Percentiles rank a stretch among this genome's conserved stretches.
Evolutionary conservation across 768 basidiomycete genomes (phyloP).

Genomic region (Mrakia blollopis): DNA sequence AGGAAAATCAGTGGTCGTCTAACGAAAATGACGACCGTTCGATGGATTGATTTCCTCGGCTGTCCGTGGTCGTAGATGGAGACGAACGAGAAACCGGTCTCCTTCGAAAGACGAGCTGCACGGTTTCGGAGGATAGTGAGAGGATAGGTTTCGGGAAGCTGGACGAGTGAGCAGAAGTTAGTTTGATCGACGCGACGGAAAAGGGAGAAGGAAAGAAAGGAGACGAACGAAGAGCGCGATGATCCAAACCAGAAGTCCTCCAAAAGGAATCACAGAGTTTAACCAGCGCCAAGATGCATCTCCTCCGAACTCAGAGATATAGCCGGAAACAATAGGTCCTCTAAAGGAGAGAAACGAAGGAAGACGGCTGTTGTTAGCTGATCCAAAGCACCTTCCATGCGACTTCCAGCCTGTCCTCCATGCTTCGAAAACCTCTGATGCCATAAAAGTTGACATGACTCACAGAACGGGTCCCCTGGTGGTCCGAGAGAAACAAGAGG

Average conservation of each 20-base stretch:
- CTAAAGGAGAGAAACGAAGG: too few species aligned
- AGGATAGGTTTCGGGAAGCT: neutral
- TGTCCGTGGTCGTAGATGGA: neutral
- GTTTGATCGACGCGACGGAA: neutral
- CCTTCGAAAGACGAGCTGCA: neutral
- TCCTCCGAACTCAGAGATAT: neutral
- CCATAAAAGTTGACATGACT: too few species aligned
- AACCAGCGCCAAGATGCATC: neutral
- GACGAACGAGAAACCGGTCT: neutral
- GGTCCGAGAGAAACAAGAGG: too few species aligned
- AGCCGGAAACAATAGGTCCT: neutral
- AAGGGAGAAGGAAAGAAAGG: neutral
- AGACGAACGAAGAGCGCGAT: neutral
- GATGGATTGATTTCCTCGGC: neutral
- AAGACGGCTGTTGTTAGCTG: too few species aligned
- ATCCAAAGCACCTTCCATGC: too few species aligned
- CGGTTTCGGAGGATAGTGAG: neutral
- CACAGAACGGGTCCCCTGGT: too few species aligned
- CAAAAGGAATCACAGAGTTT: neutral
- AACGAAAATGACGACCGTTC: neutral
- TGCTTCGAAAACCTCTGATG: too few species aligned
- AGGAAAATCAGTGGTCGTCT: neutral
- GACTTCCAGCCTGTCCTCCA: too few species aligned
- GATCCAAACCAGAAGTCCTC: too few species aligned
- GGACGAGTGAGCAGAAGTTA: neutral